These are phyloP conservation scores for Handroanthus guayacan DNA, from an alignment of 257 asterid genomes.

Conservation along the genomic window DNA sequence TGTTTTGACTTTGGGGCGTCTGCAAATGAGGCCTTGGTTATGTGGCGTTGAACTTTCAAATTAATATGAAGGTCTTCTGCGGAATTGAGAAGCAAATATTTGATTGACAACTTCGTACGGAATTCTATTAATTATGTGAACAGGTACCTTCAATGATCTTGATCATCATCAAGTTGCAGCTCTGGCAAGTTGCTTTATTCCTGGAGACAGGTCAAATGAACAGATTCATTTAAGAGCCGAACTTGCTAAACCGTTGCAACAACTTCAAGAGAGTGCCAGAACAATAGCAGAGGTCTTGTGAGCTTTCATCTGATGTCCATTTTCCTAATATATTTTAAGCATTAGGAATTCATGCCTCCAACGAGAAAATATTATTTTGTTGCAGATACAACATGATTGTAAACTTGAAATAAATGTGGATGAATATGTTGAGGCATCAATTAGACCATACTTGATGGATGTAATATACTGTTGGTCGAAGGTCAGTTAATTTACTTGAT, in stretches of 20 bases:
- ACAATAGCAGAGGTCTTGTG: slow-evolving; percentile 85
- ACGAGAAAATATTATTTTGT: neutral
- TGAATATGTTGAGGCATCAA: slow-evolving; percentile 93
- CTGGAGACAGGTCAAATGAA: slow-evolving; percentile 81
- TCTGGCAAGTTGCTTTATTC: slow-evolving; percentile 93
- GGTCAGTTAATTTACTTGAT: slow-evolving; percentile 53
- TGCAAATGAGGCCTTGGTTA: neutral
- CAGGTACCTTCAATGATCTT: slow-evolving; percentile 96
- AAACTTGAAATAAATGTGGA: slow-evolving; percentile 91
- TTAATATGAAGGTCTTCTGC: slow-evolving; percentile 16
- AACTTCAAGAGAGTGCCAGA: slow-evolving; percentile 95
- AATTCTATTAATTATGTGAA: slow-evolving; percentile 13
- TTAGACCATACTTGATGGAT: slow-evolving; percentile 92
- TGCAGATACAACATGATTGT: slow-evolving; percentile 98
- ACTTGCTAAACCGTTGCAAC: slow-evolving; percentile 91
- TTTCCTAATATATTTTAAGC: slow-evolving; percentile 16
- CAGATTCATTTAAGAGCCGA: slow-evolving; percentile 89
- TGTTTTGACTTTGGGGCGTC: slow-evolving; percentile 17
- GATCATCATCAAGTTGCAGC: slow-evolving; percentile 96
- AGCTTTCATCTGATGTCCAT: slow-evolving; percentile 29
- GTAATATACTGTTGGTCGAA: slow-evolving; percentile 98
- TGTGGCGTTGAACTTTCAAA: neutral
- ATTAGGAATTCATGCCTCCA: neutral
- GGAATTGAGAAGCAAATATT: slow-evolving; percentile 13
- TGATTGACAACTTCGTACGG: slow-evolving; percentile 23